Conservation (phyloP, 2,329 filamentous ascomycete genomes). For the Emmonsiellopsis sp. region DNA sequence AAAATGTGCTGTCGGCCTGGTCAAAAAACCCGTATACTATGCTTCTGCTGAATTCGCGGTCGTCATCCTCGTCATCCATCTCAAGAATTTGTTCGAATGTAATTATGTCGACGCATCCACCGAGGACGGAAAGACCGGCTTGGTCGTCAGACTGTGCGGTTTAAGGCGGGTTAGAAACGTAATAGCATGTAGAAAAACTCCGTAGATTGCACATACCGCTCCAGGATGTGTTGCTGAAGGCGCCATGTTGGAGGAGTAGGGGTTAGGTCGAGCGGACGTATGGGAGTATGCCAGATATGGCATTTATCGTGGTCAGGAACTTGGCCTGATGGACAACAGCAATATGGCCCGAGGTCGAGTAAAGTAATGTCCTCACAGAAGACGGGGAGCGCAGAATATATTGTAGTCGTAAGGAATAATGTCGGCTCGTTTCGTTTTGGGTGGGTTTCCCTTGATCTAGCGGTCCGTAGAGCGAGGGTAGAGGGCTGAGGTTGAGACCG, state of each 20-base stretch:
- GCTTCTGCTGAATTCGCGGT: conserved; percentile 76
- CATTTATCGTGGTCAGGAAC: conserved; percentile 8
- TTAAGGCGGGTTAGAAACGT: not conserved
- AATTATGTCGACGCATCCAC: conserved; percentile 63
- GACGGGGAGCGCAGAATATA: not conserved
- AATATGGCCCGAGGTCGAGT: no score
- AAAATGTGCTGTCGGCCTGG: conserved; percentile 79
- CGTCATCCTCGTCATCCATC: conserved; percentile 87
- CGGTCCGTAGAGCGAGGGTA: no score
- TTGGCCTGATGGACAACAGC: not conserved
- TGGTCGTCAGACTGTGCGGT: conserved; percentile 36
- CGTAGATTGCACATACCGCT: conserved; percentile 4
- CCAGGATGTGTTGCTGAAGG: conserved; percentile 4
- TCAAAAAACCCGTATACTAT: conserved; percentile 91
- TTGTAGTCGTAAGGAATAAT: not conserved
- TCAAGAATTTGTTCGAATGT: conserved; percentile 95
- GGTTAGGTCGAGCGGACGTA: conserved; percentile 7
- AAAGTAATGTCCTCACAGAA: no score
- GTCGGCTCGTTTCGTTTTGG: not conserved
- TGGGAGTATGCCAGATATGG: conserved; percentile 9
- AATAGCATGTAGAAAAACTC: not conserved
- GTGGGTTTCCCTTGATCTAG: not conserved
- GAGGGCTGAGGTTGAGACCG: not conserved
- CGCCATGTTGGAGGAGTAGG: conserved; percentile 11
- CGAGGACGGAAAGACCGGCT: conserved; percentile 51